Evolutionary conservation across 768 basidiomycete species (phyloP).

Genomic region (Termitomyces titanicus): DNA sequence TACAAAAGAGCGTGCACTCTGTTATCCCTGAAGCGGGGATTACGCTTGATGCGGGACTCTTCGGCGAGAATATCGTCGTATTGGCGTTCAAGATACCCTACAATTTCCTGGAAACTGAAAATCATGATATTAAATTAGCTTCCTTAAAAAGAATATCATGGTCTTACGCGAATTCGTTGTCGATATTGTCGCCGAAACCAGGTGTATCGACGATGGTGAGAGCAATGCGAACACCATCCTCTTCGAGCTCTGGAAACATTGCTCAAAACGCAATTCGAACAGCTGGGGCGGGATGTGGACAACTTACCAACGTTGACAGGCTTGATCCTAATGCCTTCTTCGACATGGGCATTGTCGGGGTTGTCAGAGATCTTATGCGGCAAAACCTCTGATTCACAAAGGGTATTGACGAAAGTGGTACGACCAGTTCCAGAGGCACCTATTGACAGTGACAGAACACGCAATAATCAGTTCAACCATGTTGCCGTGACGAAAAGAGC

Average conservation of each 20-base stretch:
- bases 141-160: conserved; percentile 2
- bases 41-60: conserved; percentile 99
- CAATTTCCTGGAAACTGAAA: conserved; percentile 91
- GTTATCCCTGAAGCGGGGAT: conserved; percentile 98
- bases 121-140: background rate
- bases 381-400: conserved; percentile 93
- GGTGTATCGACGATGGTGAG: conserved; percentile 98
- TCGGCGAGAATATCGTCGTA: conserved; percentile 99
- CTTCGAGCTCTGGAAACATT: conserved; percentile 76
- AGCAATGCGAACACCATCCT: conserved; percentile 97
- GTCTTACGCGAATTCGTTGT: conserved; percentile 95
- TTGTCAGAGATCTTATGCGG: conserved; percentile 81
- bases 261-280: conserved; percentile 2
- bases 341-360: conserved; percentile 88
- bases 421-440: conserved; percentile 97
- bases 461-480: conserved; percentile 5
- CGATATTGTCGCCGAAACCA: conserved; percentile 97
- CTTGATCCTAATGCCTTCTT: conserved; percentile 93
- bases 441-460: conserved; percentile 30
- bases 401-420: conserved; percentile 98
- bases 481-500: background rate
- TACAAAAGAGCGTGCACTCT: conserved; percentile 94
- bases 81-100: conserved; percentile 95
- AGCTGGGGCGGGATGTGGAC: background rate
- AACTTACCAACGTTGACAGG: conserved; percentile 87